These are phyloP conservation scores for Ilyonectria sp. DNA, from an alignment of 2,329 filamentous ascomycete genomes.

Conservation along the genomic window DNA sequence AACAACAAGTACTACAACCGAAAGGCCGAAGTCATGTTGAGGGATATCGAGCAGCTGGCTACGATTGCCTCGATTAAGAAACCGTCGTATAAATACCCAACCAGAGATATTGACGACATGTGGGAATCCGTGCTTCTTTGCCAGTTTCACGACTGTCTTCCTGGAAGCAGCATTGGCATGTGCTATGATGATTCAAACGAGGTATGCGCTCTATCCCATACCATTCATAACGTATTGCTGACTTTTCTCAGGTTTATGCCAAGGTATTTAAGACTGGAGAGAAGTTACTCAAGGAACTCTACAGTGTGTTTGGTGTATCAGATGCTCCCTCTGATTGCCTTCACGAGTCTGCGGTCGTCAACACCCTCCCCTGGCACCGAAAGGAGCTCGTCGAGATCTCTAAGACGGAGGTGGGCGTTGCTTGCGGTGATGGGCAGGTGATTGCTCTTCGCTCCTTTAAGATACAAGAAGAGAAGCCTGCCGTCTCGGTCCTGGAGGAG, in stretches of 20 bases:
- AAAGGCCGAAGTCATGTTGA: slow-evolving; percentile 85
- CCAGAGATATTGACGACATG: slow-evolving; percentile 93
- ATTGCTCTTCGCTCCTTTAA: slow-evolving; percentile 67
- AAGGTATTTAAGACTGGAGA: slow-evolving; percentile 85
- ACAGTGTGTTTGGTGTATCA: slow-evolving; percentile 76
- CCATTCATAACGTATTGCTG: slow-evolving; percentile 2
- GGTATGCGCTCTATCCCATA: slow-evolving; percentile 56
- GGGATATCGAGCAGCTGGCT: slow-evolving; percentile 89
- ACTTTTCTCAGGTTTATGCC: slow-evolving; percentile 76
- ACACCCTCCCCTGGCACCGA: slow-evolving; percentile 90
- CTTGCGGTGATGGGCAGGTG: slow-evolving; percentile 69
- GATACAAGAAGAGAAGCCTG: slow-evolving; percentile 58
- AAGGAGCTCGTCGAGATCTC: slow-evolving; percentile 80
- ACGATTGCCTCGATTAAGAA: slow-evolving; percentile 86
- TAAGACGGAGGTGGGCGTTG: slow-evolving; percentile 66
- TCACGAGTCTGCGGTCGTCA: slow-evolving; percentile 76
- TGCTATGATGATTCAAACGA: slow-evolving; percentile 96
- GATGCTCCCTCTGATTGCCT: slow-evolving; percentile 57
- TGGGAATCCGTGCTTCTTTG: slow-evolving; percentile 95
- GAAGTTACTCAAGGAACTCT: slow-evolving; percentile 78
- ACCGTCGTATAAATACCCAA: slow-evolving; percentile 88
- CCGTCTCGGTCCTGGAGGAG: slow-evolving; percentile 67
- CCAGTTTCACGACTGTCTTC: slow-evolving; percentile 97
- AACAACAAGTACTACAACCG: slow-evolving; percentile 98
- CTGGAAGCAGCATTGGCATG: slow-evolving; percentile 97